Evolutionary conservation across 2,329 filamentous ascomycete species (phyloP), one percentile per base, ranked within the genome.

Genomic region (Colletotrichum melonis): DNA sequence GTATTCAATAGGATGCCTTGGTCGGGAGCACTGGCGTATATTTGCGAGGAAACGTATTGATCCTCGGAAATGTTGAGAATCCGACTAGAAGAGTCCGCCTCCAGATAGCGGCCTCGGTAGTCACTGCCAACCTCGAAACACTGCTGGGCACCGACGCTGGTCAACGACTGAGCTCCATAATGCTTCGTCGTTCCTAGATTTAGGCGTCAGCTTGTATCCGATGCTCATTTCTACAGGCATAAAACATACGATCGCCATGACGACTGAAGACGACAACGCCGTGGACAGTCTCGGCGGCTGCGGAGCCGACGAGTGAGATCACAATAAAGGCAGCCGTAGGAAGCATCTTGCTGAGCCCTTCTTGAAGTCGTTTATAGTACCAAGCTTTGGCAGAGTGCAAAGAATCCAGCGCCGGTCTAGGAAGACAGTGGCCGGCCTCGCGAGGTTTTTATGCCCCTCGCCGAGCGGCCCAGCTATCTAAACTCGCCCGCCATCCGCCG

Each of bases 41-140:
- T 67, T 69, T 82, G 79, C 6, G 80, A 78, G 1, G 77, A 72
- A 30, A 79, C 78, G 59, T 81, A 81, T 62, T 79, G 73, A 65
- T 81, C 79, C 56, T 79, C 76, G 3, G 81, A 82, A 67, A 82
- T 80, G 64, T 78, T 78, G n/a, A 78, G 76, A 60, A 82, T 82
- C 9, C 69, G 79, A 57, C 76, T 63, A 1, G 76, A 63, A 1
- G 81, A 82, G 46, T 74, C 74, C 19, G 78, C 72, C 6, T 75
- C 69, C 8, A 81, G 73, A 70, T 77, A 78, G 55, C 76, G 77
- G 42, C 54, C 52, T 16, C 77, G 75, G 68, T 76, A 78, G 28
- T 75, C 72, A 46, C 60, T 57, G n/a, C 76, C 81, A 16, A 80
- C 77, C 38, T 76, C 72, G 63, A 78, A 81, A 63, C 79, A 79